Conservation (phyloP, 345 rosid species). For the Rubroshorea leprosula region DNA sequence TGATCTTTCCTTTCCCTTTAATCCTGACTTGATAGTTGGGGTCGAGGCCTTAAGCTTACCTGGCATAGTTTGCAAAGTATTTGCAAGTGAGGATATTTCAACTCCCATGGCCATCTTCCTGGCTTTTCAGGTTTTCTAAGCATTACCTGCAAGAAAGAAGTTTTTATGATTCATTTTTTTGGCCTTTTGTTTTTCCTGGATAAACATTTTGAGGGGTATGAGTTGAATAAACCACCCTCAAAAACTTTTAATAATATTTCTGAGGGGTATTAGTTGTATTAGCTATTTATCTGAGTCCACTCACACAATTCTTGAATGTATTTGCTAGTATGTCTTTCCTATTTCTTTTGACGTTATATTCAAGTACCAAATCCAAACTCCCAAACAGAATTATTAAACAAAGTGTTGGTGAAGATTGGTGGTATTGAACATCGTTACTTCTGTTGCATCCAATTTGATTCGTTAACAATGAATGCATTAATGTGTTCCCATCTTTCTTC, state of each 20-base stretch:
- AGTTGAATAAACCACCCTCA: background rate
- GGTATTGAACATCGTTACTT: no score
- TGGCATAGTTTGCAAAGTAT: no score
- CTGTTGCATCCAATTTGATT: no score
- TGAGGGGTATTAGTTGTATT: no score
- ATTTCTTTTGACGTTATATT: background rate
- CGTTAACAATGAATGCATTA: no score
- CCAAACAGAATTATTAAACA: background rate
- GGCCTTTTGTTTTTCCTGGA: slow-evolving; percentile 4
- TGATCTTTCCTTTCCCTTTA: slow-evolving; percentile 41
- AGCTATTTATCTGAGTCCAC: no score
- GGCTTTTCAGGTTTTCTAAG: slow-evolving; percentile 47
- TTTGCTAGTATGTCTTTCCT: background rate
- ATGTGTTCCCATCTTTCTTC: no score
- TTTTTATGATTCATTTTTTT: slow-evolving; percentile 17
- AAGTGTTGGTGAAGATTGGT: no score
- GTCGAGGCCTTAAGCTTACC: slow-evolving; percentile 36
- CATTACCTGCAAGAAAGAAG: slow-evolving; percentile 17
- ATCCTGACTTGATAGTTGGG: slow-evolving; percentile 47
- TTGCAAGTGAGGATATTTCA: slow-evolving; percentile 40
- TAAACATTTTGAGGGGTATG: no score
- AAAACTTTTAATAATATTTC: no score
- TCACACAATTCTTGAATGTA: no score
- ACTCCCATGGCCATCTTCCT: slow-evolving; percentile 50
- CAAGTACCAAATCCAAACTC: background rate